Percentiles rank a stretch among this genome's conserved stretches.
Evolutionary conservation across 2,329 filamentous ascomycete genomes (phyloP).

Genomic region (Monosporascus sp.): DNA sequence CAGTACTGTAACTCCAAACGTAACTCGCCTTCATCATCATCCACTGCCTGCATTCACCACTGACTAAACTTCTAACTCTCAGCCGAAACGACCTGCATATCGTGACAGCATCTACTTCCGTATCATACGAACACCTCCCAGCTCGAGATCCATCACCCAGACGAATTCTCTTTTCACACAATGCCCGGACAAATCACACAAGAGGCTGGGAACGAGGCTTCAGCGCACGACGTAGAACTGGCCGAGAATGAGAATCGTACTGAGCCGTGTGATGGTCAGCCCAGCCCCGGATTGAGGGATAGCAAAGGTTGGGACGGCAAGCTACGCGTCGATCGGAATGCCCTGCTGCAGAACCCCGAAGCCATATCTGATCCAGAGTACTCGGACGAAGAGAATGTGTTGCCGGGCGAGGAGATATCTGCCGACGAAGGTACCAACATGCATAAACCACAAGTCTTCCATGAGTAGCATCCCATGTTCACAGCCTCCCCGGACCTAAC

Average conservation of each 20-base stretch:
- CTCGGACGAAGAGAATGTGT: slow-evolving; percentile 65
- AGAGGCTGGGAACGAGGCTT: slow-evolving; percentile 22
- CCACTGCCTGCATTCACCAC: too few relatives aligned
- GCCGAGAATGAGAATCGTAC: slow-evolving; percentile 35
- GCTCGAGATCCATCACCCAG: too few relatives aligned
- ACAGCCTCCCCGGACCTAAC: neutral
- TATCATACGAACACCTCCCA: too few relatives aligned
- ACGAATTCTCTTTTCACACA: slow-evolving; percentile 8
- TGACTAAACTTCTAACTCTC: too few relatives aligned
- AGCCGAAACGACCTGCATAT: too few relatives aligned
- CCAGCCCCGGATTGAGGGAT: slow-evolving; percentile 46
- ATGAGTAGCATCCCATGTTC: neutral
- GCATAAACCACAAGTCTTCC: neutral
- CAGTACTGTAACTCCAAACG: too few relatives aligned
- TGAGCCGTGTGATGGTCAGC: slow-evolving; percentile 34
- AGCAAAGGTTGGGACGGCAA: slow-evolving; percentile 81
- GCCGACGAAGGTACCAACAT: slow-evolving; percentile 67
- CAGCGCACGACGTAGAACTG: slow-evolving; percentile 43
- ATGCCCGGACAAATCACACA: slow-evolving; percentile 38
- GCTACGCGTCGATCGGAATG: slow-evolving; percentile 65
- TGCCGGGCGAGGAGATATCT: slow-evolving; percentile 67
- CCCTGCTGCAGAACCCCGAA: slow-evolving; percentile 69
- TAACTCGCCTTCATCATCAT: too few relatives aligned
- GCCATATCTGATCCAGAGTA: slow-evolving; percentile 81
- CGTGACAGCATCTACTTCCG: too few relatives aligned